These are phyloP conservation scores for Canavalia gladiata DNA, from an alignment of 306 rosid species.

Conservation along the genomic window DNA sequence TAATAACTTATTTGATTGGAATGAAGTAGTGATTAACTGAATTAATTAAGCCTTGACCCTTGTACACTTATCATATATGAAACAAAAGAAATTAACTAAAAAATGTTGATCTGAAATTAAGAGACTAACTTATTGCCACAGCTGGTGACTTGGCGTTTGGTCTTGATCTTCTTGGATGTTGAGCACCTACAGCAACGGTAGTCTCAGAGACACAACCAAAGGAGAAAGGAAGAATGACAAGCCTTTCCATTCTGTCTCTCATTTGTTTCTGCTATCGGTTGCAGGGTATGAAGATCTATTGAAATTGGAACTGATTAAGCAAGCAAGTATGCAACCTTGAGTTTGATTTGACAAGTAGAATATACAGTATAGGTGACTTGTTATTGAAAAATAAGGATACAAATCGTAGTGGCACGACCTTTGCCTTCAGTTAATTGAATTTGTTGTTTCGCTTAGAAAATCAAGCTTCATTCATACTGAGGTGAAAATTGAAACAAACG, in stretches of 20 bases:
- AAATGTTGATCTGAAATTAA: too few species aligned
- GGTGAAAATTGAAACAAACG: too few species aligned
- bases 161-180: constrained; percentile 58
- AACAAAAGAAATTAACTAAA: too few species aligned
- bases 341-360: too few species aligned
- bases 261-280: constrained; percentile 24
- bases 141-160: constrained; percentile 48
- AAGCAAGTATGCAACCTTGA: too few species aligned
- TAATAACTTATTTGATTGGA: background rate
- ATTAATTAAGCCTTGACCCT: background rate
- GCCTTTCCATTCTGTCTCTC: constrained; percentile 76
- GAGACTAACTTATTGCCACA: constrained; percentile 58
- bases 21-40: background rate
- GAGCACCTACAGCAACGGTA: constrained; percentile 62
- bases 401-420: too few species aligned
- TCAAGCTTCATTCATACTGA: too few species aligned
- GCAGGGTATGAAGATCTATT: background rate
- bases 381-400: too few species aligned
- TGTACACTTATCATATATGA: too few species aligned
- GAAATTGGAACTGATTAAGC: background rate
- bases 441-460: too few species aligned
- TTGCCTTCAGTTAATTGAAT: too few species aligned
- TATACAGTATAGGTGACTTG: too few species aligned
- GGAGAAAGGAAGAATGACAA: constrained; percentile 74
- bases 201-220: constrained; percentile 73